Evolutionary conservation across 148 eudicot genomes (phyloP), one percentile per base, ranked within the genome.

Genomic region (Agrostemma githago): DNA sequence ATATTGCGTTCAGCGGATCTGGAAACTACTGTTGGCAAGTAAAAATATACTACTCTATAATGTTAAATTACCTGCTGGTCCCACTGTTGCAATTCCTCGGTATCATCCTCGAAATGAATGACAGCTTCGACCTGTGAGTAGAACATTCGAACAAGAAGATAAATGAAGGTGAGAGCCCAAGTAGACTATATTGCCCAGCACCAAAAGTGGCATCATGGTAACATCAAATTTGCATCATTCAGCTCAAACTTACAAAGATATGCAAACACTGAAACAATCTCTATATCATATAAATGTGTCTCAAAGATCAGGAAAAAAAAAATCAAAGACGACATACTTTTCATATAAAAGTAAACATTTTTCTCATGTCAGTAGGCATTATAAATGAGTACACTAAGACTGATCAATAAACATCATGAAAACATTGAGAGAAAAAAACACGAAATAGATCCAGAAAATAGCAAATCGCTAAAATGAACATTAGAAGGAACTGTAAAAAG

Each of bases 71-170:
- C 99, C 97, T 96, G 99, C 67, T 96, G 93, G 84, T 96, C 99
- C 99, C 99, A 92, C 72, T 87, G 94, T 72, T 92, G 97, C 79
- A 96, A 77, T 87, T 92, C 99, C 75, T 89, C 97, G 0, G 97
- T 88, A 76, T 96, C 99, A 79, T 96, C 99, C 79, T 92, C 96
- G 78, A 96, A 96, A 89, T 96, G 99, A 77, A 96, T 96, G 41
- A 96, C 87, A 83, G 96, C 96, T 81, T 96, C 97, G 41, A 95
- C 99, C 99, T 95, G 85, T 59, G 19, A 64, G 69, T 44, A 26
- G 5, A 64, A 73, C 15, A 56, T 70, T 62, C 58, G 44, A 6
- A 64, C 64, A 61, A 60, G 9, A 61, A 60, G 9, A 75, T 43
- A 56, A 38, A 56, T 44, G 7, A 57, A 17, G 37, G 43, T 9